phyloP scores from a whole-genome alignment of 495 filamentous ascomycete species.

The Hyphodiscus hymeniophilus region DNA sequence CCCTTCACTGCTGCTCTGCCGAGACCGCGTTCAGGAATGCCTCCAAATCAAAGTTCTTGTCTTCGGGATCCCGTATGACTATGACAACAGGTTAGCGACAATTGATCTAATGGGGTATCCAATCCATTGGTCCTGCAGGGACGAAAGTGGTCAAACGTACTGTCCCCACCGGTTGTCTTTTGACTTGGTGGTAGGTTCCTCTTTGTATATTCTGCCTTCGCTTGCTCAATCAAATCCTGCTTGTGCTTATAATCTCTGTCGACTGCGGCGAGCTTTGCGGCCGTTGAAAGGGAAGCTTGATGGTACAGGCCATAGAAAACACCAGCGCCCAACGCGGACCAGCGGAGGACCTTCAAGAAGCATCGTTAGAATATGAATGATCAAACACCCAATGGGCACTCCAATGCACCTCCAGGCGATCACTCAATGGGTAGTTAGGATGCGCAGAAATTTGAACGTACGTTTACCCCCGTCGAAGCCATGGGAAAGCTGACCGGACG shows the following conservation, averaged over 20 bases:
- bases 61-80: conserved; percentile 79
- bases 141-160: conserved; percentile 13
- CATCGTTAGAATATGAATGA: conserved; percentile 4
- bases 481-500: conserved; percentile 27
- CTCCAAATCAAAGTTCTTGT: conserved; percentile 87
- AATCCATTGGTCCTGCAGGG: too few species aligned
- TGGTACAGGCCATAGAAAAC: conserved; percentile 89
- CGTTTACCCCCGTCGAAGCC: conserved; percentile 55
- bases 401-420: neutral
- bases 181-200: conserved; percentile 41
- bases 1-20: conserved; percentile 41
- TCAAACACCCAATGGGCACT: conserved; percentile 1
- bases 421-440: neutral
- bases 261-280: conserved; percentile 54
- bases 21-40: conserved; percentile 63
- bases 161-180: conserved; percentile 30
- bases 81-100: too few species aligned
- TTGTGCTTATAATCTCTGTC: conserved; percentile 81
- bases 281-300: conserved; percentile 64
- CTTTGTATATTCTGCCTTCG: conserved; percentile 83
- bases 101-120: too few species aligned
- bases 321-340: conserved; percentile 78
- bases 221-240: conserved; percentile 77
- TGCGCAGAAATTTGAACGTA: conserved; percentile 24
- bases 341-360: conserved; percentile 75